Evolutionary conservation across 768 basidiomycete genomes (phyloP), one percentile per base, ranked within the genome.

Genomic region (Leucocoprinus leucothites): DNA sequence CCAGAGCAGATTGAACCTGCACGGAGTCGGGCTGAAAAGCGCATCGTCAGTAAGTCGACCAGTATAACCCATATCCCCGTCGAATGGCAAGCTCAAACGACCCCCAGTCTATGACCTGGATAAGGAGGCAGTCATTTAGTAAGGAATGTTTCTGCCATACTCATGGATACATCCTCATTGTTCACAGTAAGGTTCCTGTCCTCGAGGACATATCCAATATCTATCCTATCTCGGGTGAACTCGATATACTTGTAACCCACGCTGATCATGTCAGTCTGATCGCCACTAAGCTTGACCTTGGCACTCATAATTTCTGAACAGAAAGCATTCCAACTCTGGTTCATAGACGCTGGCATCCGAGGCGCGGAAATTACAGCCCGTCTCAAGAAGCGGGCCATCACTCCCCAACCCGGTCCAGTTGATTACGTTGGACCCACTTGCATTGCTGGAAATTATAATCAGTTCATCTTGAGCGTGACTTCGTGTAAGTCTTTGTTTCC

Each of bases 91-190:
- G 13, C 8, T 5, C 8, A 9, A n/a, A 46, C 18, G 16, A 46
- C 35, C 25, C 9, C 3, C 24, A 54, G 53, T 54, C 19, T 54
- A 54, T 48, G 53, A 54, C n/a, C 41, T 54, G 53, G 53, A 54
- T 19, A 47, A 54, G 38, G 21, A 38, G 14, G 46, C 36, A 21
- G 53, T 21, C 7, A 40, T 54, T 5, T 54, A 54, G 53, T 54
- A 40, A 7, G 53, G n/a, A 18, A 6, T 9, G 7, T 44, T 34
- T 19, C 18, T 3, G 13, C 14, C 2, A n/a, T n/a, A 38, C 21
- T 18, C 1, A 21, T 28, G 1, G 7, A 14, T 2, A 6, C 3
- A 21, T 18, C 2, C 53, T 48, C 16, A 54, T 5, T 16, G 13
- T 16, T 4, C 18, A 11, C 13, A 54, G 53, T 22, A 45, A 41